These are phyloP conservation scores for Calonectria pseudoturangicola DNA, from an alignment of 2,329 filamentous ascomycete genomes.

Conservation along the genomic window DNA sequence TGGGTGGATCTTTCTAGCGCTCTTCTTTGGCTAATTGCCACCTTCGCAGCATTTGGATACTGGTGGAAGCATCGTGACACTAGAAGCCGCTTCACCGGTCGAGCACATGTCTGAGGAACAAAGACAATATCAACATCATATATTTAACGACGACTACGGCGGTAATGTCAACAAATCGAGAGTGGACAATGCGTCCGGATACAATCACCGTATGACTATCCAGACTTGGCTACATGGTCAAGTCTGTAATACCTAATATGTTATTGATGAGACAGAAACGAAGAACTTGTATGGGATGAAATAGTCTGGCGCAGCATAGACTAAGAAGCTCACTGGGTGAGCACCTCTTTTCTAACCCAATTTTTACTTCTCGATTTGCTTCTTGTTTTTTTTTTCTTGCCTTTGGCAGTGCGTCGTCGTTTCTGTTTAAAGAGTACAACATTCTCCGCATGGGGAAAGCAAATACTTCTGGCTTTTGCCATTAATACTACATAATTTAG, in stretches of 20 bases:
- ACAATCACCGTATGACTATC: not conserved
- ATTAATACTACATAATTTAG: constrained; percentile 7
- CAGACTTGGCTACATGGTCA: not conserved
- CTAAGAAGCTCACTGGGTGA: not conserved
- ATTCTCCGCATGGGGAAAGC: not conserved
- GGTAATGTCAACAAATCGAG: not conserved
- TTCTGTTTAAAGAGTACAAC: not conserved
- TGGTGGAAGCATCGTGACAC: constrained; percentile 75
- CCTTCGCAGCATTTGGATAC: constrained; percentile 72
- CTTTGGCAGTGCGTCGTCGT: not conserved
- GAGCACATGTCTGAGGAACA: constrained; percentile 69
- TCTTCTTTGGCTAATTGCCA: constrained; percentile 83
- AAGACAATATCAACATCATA: not conserved
- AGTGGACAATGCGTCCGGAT: not conserved
- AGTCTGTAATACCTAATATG: not conserved
- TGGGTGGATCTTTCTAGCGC: constrained; percentile 87
- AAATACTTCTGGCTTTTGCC: not conserved
- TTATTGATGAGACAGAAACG: too few species aligned
- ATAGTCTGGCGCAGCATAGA: not conserved
- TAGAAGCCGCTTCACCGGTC: constrained; percentile 74
- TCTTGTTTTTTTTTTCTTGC: not conserved
- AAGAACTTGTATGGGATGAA: not conserved
- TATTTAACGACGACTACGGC: not conserved
- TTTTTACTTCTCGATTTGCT: not conserved
- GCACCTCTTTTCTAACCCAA: not conserved